These are phyloP conservation scores for Termitomyces heimii DNA, from an alignment of 768 basidiomycete species.

Conservation along the genomic window DNA sequence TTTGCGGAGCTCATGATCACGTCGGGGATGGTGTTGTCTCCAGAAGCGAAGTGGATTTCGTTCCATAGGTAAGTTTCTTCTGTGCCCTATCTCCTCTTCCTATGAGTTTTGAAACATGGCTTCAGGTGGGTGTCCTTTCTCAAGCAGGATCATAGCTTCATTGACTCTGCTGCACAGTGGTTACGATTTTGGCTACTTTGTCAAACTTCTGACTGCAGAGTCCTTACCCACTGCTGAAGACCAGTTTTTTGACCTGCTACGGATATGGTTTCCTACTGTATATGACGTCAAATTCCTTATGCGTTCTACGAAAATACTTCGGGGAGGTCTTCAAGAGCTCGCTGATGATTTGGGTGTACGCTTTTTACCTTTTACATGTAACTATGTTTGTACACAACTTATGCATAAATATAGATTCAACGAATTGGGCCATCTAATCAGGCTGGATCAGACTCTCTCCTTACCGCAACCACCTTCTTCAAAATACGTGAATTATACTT, in stretches of 20 bases:
- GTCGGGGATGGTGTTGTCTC: slow-evolving; percentile 83
- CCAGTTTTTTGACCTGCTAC: slow-evolving; percentile 81
- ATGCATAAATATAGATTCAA: slow-evolving; percentile 50
- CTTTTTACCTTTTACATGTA: background rate
- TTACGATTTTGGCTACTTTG: slow-evolving; percentile 98
- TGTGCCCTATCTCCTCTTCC: background rate
- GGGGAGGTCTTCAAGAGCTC: slow-evolving; percentile 90
- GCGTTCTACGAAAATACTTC: slow-evolving; percentile 78
- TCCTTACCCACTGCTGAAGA: slow-evolving; percentile 88
- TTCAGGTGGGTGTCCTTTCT: background rate
- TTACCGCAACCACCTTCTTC: slow-evolving; percentile 94
- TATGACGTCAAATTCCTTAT: slow-evolving; percentile 99
- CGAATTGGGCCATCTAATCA: slow-evolving; percentile 91
- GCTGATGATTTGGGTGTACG: slow-evolving; percentile 92
- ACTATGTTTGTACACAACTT: slow-evolving; percentile 9
- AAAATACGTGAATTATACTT: slow-evolving; percentile 93
- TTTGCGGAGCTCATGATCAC: slow-evolving; percentile 98
- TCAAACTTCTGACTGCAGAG: slow-evolving; percentile 84
- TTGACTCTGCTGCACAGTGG: slow-evolving; percentile 49
- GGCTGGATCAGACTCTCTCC: slow-evolving; percentile 94
- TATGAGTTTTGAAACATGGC: background rate
- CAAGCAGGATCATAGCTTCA: background rate
- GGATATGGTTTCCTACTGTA: slow-evolving; percentile 91
- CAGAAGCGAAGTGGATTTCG: slow-evolving; percentile 93
- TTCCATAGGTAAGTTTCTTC: slow-evolving; percentile 81